Base-by-base conservation (phyloP, 768 basidiomycete species). In the Termitomyces titanicus region DNA sequence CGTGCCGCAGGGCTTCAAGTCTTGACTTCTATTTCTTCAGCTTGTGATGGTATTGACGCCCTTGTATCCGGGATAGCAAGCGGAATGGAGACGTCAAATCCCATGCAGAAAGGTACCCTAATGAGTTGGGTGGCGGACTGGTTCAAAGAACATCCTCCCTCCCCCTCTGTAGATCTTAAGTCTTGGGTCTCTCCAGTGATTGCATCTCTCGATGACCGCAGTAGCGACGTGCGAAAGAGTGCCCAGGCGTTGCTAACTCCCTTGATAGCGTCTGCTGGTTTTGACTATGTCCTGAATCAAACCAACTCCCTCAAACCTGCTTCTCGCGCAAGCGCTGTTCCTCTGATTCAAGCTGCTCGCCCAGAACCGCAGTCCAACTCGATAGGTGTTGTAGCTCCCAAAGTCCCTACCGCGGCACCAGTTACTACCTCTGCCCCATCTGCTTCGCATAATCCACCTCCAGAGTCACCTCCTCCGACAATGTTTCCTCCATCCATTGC, bases 281-380 rank as follows among this genome's bases (percentile, higher is more conserved):
- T 83, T 64, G 90, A 94, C 60, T 84, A 84, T 63, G 86, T 98
- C 47, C 77, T 97, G 77, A 85, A 91, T 34, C 87, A 94, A 70
- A 89, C 94, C 11, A 85, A 80, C 57, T 83, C 85, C 0, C 76
- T 99, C 57, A 99, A 98, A 66, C 89, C 96, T 27, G 97, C 97
- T 0, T 95, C 94, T 10, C 86, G 87, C 52, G 74, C 82, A 40
- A 88, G 88, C 27, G 92, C 94, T 6, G 71, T 89, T 10, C 94
- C 95, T 10, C 76, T 98, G 34, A 92, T 99, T 56, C 91, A 97
- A 67, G 87, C 89, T 11, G 92, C 94, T 31, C 83, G 85, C 37
- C 77, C 82, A 11, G 60, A 76, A n/a, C 66, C 70, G 20, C 37
- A 70, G 4, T 64, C 47, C 27, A 27, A 34, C 8, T 34, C 42